Percentiles rank a stretch among this genome's conserved stretches.
Conservation (phyloP, 768 basidiomycete genomes). For the Boletus pseudopeckii region DNA sequence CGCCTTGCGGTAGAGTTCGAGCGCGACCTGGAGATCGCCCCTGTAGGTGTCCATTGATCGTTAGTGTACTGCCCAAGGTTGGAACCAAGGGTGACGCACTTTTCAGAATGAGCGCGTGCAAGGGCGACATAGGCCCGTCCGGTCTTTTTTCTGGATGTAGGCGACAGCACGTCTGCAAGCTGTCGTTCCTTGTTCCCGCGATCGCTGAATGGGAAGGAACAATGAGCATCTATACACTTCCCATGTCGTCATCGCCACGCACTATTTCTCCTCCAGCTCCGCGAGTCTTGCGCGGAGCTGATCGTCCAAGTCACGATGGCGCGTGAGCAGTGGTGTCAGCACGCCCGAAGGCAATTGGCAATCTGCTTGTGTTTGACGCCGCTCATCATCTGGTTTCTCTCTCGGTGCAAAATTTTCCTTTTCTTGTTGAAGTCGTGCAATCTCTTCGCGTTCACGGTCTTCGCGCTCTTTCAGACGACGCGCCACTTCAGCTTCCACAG, state of each 20-base stretch:
- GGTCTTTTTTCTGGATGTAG: slow-evolving; percentile 75
- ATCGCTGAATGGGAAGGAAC: slow-evolving; percentile 39
- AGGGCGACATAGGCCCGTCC: slow-evolving; percentile 82
- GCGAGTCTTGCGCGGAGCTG: slow-evolving; percentile 61
- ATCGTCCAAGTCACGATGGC: slow-evolving; percentile 65
- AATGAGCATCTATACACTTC: slow-evolving; percentile 14
- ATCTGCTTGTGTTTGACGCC: slow-evolving; percentile 5
- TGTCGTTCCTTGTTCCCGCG: slow-evolving; percentile 58
- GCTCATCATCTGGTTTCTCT: slow-evolving; percentile 15
- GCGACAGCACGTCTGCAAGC: slow-evolving; percentile 62
- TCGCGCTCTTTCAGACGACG: slow-evolving; percentile 52
- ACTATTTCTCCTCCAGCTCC: slow-evolving; percentile 75
- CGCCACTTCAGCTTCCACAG: slow-evolving; percentile 72
- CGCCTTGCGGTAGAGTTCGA: slow-evolving; percentile 80
- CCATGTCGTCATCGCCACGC: slow-evolving; percentile 28
- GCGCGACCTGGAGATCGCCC: slow-evolving; percentile 75
- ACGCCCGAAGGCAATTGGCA: slow-evolving; percentile 35
- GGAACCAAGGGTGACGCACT: slow-evolving; percentile 42
- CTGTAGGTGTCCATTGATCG: slow-evolving; percentile 31
- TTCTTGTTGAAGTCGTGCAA: slow-evolving; percentile 21
- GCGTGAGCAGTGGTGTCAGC: slow-evolving; percentile 59
- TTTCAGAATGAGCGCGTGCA: slow-evolving; percentile 76
- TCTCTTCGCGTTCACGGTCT: slow-evolving; percentile 34
- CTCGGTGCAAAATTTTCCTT: slow-evolving; percentile 23
- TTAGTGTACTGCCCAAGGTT: background rate